Evolutionary conservation across 2,329 filamentous ascomycete genomes (phyloP).

Genomic region (Stagonosporopsis cucurbitacearum): DNA sequence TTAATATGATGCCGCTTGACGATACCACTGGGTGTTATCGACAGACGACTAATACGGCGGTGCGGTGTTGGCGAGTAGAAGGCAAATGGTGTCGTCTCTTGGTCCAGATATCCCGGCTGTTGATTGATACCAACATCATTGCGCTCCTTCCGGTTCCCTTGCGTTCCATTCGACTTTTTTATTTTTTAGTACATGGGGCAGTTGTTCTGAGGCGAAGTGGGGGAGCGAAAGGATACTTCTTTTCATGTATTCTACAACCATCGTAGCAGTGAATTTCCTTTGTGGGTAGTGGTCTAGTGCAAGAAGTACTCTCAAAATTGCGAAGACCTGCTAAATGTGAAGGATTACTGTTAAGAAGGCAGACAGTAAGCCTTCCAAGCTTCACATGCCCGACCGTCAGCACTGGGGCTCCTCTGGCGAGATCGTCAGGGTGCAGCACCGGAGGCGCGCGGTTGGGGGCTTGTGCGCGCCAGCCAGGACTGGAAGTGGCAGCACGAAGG

Average conservation of each 20-base stretch:
- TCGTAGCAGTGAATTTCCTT: constrained; percentile 51
- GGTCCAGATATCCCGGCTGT: constrained; percentile 50
- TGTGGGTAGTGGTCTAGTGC: constrained; percentile 29
- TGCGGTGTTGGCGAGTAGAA: constrained; percentile 38
- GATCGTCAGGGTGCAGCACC: constrained; percentile 39
- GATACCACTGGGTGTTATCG: constrained; percentile 51
- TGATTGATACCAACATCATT: constrained; percentile 55
- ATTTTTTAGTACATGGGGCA: constrained; percentile 48
- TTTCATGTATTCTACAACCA: constrained; percentile 52
- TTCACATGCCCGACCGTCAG: constrained; percentile 22
- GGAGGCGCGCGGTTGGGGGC: constrained; percentile 28
- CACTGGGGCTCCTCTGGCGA: constrained; percentile 23
- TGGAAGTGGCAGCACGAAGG: constrained; percentile 27
- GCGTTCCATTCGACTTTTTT: constrained; percentile 41
- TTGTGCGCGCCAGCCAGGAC: constrained; percentile 29
- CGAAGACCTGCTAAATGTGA: not conserved
- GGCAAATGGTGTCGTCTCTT: constrained; percentile 43
- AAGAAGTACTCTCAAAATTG: not conserved
- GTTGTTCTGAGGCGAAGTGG: constrained; percentile 40
- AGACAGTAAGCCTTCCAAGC: constrained; percentile 8
- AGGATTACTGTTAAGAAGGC: not conserved
- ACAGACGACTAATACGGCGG: constrained; percentile 46
- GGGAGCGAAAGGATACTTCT: constrained; percentile 43
- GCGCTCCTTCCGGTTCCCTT: constrained; percentile 48
- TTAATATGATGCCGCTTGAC: constrained; percentile 50